phyloP scores from a whole-genome alignment of 139 green algal genomes.

The Tetraselmis chui region DNA sequence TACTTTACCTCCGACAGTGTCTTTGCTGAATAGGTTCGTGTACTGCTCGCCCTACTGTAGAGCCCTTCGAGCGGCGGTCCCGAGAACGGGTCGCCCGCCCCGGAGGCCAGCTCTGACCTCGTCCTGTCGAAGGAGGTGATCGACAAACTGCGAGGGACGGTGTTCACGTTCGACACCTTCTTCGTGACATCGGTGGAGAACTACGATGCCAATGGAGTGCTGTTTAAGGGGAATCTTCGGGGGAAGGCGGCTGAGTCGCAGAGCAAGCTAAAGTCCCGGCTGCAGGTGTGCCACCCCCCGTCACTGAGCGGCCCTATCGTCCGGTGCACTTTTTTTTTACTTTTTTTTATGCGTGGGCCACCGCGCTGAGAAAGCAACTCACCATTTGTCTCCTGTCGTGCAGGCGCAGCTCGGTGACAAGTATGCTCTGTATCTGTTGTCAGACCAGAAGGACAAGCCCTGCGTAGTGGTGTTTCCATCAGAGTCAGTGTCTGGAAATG shows the following conservation, averaged over 20 bases:
- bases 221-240: slow-evolving; percentile 84
- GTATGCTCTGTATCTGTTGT: slow-evolving; percentile 64
- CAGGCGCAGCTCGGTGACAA: slow-evolving; percentile 44
- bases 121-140: slow-evolving; percentile 59
- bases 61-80: too few relatives aligned
- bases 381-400: neutral
- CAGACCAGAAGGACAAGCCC: slow-evolving; percentile 64
- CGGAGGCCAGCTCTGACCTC: too few relatives aligned
- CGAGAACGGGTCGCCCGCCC: too few relatives aligned
- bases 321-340: too few relatives aligned
- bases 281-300: slow-evolving; percentile 33
- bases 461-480: slow-evolving; percentile 52
- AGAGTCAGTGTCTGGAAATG: neutral
- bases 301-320: neutral
- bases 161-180: slow-evolving; percentile 85
- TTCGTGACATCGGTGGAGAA: slow-evolving; percentile 73
- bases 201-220: slow-evolving; percentile 57
- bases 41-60: too few relatives aligned
- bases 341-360: too few relatives aligned
- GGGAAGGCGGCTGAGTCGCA: slow-evolving; percentile 41
- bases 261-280: slow-evolving; percentile 38
- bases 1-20: too few relatives aligned
- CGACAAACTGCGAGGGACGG: slow-evolving; percentile 50
- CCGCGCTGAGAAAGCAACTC: too few relatives aligned
- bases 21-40: too few relatives aligned